phyloP scores from a whole-genome alignment of 495 filamentous ascomycete species.

The Penicillium riverlandense region DNA sequence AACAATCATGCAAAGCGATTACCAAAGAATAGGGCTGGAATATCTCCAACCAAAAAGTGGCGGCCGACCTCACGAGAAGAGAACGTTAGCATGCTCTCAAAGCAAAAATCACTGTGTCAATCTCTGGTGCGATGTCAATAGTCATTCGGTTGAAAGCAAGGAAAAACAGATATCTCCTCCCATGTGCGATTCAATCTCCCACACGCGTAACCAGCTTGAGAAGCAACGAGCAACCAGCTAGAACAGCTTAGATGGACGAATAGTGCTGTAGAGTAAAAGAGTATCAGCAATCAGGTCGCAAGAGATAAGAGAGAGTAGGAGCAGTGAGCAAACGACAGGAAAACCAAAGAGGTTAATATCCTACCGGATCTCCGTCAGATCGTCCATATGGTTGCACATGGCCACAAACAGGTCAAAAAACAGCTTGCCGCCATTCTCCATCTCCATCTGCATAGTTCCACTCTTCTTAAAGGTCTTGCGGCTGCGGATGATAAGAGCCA shows the following conservation, averaged over 20 bases:
- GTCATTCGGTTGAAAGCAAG: constrained; percentile 28
- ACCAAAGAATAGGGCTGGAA: constrained; percentile 16
- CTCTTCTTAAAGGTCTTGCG: constrained; percentile 92
- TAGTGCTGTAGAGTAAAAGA: constrained; percentile 19
- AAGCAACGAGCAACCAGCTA: constrained; percentile 17
- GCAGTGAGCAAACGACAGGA: constrained; percentile 11
- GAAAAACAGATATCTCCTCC: constrained; percentile 3
- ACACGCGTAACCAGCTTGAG: constrained; percentile 17
- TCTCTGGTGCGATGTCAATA: constrained; percentile 1
- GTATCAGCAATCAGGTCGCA: constrained; percentile 9
- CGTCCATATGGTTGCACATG: constrained; percentile 95
- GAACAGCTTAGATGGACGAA: constrained; percentile 34
- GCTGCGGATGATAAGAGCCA: constrained; percentile 88
- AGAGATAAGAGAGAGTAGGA: constrained; percentile 2
- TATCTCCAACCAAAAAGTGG: constrained; percentile 23
- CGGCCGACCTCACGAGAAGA: constrained; percentile 42
- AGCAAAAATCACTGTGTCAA: constrained; percentile 8
- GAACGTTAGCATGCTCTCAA: constrained; percentile 23
- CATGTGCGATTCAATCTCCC: constrained; percentile 16
- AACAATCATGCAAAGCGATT: constrained; percentile 7
- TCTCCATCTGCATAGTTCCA: constrained; percentile 96
- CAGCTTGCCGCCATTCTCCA: constrained; percentile 83
- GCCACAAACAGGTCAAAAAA: constrained; percentile 98
- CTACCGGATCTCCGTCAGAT: constrained; percentile 59
- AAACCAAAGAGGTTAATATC: constrained; percentile 5